These are phyloP conservation scores for Paramarasmius palmivorus DNA, from an alignment of 1,284 basidiomycete genomes.

Conservation along the genomic window DNA sequence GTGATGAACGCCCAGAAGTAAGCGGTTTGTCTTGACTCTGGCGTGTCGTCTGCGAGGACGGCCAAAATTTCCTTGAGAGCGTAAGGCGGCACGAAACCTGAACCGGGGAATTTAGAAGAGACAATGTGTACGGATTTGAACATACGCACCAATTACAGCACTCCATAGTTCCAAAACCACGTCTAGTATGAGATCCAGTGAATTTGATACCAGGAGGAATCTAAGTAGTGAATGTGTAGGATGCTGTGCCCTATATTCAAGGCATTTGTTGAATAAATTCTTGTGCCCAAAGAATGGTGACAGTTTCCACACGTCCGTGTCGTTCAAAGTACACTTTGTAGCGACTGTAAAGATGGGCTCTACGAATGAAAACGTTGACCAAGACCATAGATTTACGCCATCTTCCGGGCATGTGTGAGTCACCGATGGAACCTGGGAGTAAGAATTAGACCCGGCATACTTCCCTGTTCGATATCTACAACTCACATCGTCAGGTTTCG, in stretches of 20 bases:
- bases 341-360: slow-evolving; percentile 67
- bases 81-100: slow-evolving; percentile 59
- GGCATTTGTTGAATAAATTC: slow-evolving; percentile 66
- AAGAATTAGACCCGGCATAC: slow-evolving; percentile 1
- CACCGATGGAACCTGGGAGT: slow-evolving; percentile 47
- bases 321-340: slow-evolving; percentile 56
- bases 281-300: slow-evolving; percentile 73
- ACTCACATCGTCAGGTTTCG: slow-evolving; percentile 45
- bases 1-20: slow-evolving; percentile 71
- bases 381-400: slow-evolving; percentile 72
- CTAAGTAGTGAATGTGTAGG: slow-evolving; percentile 58
- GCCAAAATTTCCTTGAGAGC: slow-evolving; percentile 61
- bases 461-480: not conserved
- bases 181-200: slow-evolving; percentile 69
- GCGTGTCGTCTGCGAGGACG: slow-evolving; percentile 44
- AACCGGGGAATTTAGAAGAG: slow-evolving; percentile 21
- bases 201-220: slow-evolving; percentile 70
- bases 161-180: slow-evolving; percentile 59
- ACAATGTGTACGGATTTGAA: slow-evolving; percentile 20
- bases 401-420: slow-evolving; percentile 68
- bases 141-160: slow-evolving; percentile 56
- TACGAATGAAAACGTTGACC: slow-evolving; percentile 78
- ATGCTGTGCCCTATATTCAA: slow-evolving; percentile 50
- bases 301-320: slow-evolving; percentile 71
- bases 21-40: slow-evolving; percentile 53